Conservation (phyloP, 305 asterid genomes). For the Fraxinus ornus region DNA sequence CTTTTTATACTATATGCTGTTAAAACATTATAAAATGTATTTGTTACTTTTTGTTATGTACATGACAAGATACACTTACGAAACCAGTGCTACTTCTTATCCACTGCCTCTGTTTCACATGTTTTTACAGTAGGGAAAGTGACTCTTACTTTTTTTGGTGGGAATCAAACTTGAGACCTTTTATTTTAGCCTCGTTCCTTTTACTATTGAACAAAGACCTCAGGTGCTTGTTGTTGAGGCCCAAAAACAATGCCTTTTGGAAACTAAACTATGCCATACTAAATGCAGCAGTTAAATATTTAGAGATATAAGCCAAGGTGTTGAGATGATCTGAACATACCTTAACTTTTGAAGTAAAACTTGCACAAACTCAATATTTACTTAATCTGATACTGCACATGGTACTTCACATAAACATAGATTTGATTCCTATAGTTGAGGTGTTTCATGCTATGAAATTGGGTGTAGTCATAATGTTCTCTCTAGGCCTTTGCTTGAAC, state of each 20-base stretch:
- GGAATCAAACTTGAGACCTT: not conserved
- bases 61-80: not conserved
- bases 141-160: not conserved
- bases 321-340: not conserved
- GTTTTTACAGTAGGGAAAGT: not conserved
- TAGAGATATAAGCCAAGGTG: not conserved
- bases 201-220: not conserved
- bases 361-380: not conserved
- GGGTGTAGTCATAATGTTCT: not conserved
- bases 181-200: not conserved
- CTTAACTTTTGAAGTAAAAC: not conserved
- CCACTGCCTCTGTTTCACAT: not conserved
- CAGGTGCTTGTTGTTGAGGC: not conserved
- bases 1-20: not conserved
- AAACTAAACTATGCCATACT: not conserved
- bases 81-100: not conserved
- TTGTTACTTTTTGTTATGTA: not conserved
- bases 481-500: not conserved
- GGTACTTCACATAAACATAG: not conserved
- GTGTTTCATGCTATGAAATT: not conserved
- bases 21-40: not conserved
- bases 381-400: not conserved
- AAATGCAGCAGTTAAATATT: not conserved
- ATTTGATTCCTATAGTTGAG: not conserved
- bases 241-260: not conserved